Base-by-base conservation (phyloP, 208 protist genomes). In the Crithidia bombi region DNA sequence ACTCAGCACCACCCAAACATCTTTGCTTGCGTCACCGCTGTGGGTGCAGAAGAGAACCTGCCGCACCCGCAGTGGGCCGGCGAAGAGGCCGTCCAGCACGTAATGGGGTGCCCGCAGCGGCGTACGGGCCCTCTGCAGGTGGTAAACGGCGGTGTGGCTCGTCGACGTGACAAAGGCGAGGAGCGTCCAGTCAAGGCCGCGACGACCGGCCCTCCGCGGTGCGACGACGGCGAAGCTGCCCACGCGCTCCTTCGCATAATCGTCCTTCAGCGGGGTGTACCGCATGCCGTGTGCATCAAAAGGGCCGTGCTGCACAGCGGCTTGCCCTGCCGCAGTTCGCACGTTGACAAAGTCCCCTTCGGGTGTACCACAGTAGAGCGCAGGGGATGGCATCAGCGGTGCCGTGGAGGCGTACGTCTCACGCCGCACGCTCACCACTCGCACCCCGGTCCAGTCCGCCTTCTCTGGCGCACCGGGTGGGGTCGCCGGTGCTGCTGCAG, bases 311-410 rank as follows among this genome's bases (percentile, higher is more conserved):
- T 76, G 63, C 39, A 76, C 71, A 19, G 63, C 55, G 44, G 36
- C 38, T 39, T 41, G 35, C 10, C 46, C 44, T 0, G 62, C 44
- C 3, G 32, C 41, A 32, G 19, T 43, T 14, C 71, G 62, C 62
- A 76, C 63, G 47, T 69, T 76, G n/a, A 28, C 61, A 25, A 76
- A 91, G 59, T 66, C 82, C 41, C 65, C 62, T 39, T 62, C 73
- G 44, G 38, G 35, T 56, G n/a, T 32, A 65, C 43, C 56, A 68
- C 49, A 75, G 65, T 51, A 87, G 41, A 47, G 77, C 50, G 49
- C 79, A 56, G 61, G 84, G 62, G 72, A 81, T 70, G 55, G 77
- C 46, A 77, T 75, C 25, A 79, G 50, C 19, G 69, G 64, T 19
- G 72, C 78, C 21, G 62, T 62, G 36, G 64, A 73, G 43, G 65